Evolutionary conservation across 225 moss, liverwort and hornwort species (phyloP), one percentile per base, ranked within the genome.

Genomic region (Physcomitrium patens): DNA sequence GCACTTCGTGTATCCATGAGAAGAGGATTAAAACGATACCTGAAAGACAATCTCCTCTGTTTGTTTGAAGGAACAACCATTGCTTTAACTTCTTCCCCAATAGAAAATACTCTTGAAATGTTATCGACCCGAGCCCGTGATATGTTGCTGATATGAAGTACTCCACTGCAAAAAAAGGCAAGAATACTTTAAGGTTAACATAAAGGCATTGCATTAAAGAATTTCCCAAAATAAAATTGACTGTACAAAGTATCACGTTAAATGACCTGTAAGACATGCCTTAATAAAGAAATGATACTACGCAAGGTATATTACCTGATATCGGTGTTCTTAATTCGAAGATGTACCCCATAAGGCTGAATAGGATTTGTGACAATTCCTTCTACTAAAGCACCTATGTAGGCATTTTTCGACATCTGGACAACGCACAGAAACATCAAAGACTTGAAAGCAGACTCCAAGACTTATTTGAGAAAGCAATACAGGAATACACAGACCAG

Each of bases 81-180:
- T 84, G 69, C 87, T 81, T 69, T 88, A 31, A 88, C 85, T 62
- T 64, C 69, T 67, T 88, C 88, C 71, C 83, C 88, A 80, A 81
- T 12, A 47, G 76, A 58, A 56, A 96, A 96, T 2, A 96, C 28
- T 24, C 69, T 77, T 42, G 68, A 78, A 74, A 96, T 71, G 22
- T 83, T 74, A 31, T 75, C 54, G 22, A 96, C 81, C 8, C 77
- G 78, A 68, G 82, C 72, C 63, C 69, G 84, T 76, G 82, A 84
- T 79, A 88, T 88, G 72, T 88, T 88, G 80, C 88, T 88, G 49
- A 85, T 88, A 59, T 88, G 88, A 73, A 88, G 85, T 27, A 88
- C 68, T 66, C 88, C 88, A 73, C 85, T 88, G 85, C 75, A 63
- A 72, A 20, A 22, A 67, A 22, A 67, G 17, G 67, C 4, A 66